phyloP scores from a whole-genome alignment of 2,329 filamentous ascomycete genomes.

The Neurospora sp. region DNA sequence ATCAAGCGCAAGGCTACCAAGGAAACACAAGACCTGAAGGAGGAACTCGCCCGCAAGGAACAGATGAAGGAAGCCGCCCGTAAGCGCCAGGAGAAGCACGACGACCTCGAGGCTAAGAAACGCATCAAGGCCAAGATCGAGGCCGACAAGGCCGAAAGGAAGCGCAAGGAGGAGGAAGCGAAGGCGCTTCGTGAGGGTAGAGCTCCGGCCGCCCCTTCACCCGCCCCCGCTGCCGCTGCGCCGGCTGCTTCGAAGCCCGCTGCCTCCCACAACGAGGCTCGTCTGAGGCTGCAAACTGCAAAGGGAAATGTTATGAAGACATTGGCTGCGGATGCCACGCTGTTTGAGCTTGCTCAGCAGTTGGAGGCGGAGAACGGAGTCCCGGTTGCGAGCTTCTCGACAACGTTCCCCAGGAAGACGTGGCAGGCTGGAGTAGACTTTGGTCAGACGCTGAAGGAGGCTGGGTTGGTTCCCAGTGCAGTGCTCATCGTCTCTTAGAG shows the following conservation, averaged over 20 bases:
- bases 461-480: conserved; percentile 83
- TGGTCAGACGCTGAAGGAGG: conserved; percentile 84
- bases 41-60: conserved; percentile 79
- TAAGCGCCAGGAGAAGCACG: conserved; percentile 80
- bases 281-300: conserved; percentile 70
- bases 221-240: conserved; percentile 34
- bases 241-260: conserved; percentile 49
- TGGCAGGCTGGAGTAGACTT: conserved; percentile 65
- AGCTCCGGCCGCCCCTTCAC: conserved; percentile 26
- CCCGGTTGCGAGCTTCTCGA: conserved; percentile 66
- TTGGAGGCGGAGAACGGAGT: conserved; percentile 62
- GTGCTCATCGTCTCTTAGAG: conserved; percentile 63
- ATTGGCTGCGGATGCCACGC: conserved; percentile 76
- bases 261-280: conserved; percentile 67
- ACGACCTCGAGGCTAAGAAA: conserved; percentile 77
- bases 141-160: conserved; percentile 83
- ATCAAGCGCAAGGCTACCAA: conserved; percentile 80
- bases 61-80: conserved; percentile 82
- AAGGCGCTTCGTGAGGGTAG: conserved; percentile 82
- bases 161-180: conserved; percentile 73
- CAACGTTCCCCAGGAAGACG: conserved; percentile 79
- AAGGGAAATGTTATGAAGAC: conserved; percentile 77
- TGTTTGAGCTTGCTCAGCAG: conserved; percentile 82
- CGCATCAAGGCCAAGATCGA: conserved; percentile 90
- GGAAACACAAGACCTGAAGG: conserved; percentile 81